Conservation (phyloP, 2,329 filamentous ascomycete genomes). For the Arthrobotrys sinensis region DNA sequence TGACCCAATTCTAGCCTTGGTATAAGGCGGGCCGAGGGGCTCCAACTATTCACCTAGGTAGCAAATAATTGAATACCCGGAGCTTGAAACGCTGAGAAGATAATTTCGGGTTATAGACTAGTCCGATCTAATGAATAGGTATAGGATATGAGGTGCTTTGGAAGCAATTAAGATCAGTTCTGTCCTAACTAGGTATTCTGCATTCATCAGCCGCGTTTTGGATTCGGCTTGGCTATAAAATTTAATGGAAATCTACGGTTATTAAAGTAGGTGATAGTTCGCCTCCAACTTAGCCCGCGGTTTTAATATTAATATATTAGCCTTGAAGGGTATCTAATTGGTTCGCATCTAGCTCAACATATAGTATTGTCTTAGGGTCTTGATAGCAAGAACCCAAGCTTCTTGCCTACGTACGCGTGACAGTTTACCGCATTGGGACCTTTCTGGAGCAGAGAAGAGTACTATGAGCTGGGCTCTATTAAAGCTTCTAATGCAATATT, state of each 20-base stretch:
- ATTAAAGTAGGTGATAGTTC: background rate
- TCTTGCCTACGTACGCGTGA: conserved; percentile 5
- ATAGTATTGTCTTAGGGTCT: background rate
- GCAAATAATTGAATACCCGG: background rate
- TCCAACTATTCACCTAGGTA: background rate
- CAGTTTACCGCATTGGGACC: conserved; percentile 16
- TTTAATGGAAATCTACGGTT: too few relatives aligned
- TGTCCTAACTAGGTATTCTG: too few relatives aligned
- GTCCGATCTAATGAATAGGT: background rate
- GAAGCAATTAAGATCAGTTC: too few relatives aligned
- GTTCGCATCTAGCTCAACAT: background rate
- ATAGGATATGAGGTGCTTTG: background rate
- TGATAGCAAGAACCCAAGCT: background rate
- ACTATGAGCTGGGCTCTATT: background rate
- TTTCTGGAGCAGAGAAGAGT: background rate
- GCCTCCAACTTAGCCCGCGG: background rate
- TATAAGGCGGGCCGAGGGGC: background rate
- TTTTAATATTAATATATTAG: background rate
- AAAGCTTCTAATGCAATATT: background rate
- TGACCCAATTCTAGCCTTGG: background rate
- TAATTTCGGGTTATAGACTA: background rate
- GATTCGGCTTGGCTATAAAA: too few relatives aligned
- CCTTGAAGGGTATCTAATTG: background rate
- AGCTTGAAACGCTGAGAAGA: background rate
- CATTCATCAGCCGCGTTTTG: too few relatives aligned